These are phyloP conservation scores for Pyrrhoderma lamaoense DNA, from an alignment of 1,284 basidiomycete species.

Conservation along the genomic window DNA sequence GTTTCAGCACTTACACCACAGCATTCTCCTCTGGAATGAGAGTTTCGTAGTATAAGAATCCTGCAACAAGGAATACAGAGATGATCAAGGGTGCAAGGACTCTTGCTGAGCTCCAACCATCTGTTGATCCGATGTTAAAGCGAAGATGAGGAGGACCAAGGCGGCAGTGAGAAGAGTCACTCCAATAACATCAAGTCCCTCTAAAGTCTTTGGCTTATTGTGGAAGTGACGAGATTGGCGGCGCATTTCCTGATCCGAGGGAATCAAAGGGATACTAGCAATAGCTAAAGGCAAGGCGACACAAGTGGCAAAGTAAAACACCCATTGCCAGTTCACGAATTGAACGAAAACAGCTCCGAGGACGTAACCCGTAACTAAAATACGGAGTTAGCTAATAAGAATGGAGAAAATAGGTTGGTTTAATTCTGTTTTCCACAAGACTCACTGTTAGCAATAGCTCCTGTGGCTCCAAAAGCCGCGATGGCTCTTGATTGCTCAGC, in stretches of 20 bases:
- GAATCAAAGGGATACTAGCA: slow-evolving; percentile 26
- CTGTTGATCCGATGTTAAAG: slow-evolving; percentile 20
- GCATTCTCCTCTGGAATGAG: slow-evolving; percentile 18
- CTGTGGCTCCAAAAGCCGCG: slow-evolving; percentile 37
- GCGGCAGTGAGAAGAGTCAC: slow-evolving; percentile 10
- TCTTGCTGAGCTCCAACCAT: slow-evolving; percentile 20
- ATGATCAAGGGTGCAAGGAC: slow-evolving; percentile 21
- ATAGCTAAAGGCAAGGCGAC: slow-evolving; percentile 28
- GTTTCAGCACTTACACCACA: slow-evolving; percentile 9
- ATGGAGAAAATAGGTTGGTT: neutral
- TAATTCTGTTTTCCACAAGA: neutral
- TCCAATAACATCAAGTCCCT: slow-evolving; percentile 9
- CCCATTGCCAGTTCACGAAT: slow-evolving; percentile 29
- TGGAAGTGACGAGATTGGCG: neutral
- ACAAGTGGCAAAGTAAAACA: slow-evolving; percentile 33
- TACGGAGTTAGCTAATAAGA: neutral
- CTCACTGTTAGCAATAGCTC: slow-evolving; percentile 38
- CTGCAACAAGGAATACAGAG: slow-evolving; percentile 17
- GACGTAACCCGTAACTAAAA: slow-evolving; percentile 26
- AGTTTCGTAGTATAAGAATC: slow-evolving; percentile 21
- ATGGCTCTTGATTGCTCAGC: slow-evolving; percentile 39
- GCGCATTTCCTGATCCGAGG: slow-evolving; percentile 16
- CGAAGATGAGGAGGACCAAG: slow-evolving; percentile 22
- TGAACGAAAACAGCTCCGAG: slow-evolving; percentile 37
- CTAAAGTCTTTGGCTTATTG: neutral